Evolutionary conservation across 768 basidiomycete genomes (phyloP).

Genomic region (Piloderma croceum): DNA sequence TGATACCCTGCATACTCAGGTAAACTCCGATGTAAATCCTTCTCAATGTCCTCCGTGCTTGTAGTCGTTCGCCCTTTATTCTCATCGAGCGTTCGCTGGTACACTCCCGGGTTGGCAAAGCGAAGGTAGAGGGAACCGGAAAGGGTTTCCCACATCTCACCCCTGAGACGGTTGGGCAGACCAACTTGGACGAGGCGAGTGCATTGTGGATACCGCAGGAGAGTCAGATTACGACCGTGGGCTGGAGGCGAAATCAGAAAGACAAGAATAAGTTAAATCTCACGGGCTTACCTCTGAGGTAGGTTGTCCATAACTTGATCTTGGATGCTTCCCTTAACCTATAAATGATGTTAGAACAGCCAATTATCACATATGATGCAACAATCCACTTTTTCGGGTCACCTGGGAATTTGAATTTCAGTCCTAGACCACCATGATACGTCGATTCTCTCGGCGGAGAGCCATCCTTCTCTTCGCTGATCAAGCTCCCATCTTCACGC

Average conservation of each 20-base stretch:
- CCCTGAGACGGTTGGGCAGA: slow-evolving; percentile 87
- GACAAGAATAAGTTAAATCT: slow-evolving; percentile 2
- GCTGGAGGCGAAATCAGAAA: slow-evolving; percentile 37
- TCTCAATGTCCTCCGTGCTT: slow-evolving; percentile 98
- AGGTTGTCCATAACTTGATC: slow-evolving; percentile 91
- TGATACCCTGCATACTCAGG: slow-evolving; percentile 98
- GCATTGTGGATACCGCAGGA: slow-evolving; percentile 92
- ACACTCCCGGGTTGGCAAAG: slow-evolving; percentile 79
- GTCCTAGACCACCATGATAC: slow-evolving; percentile 74
- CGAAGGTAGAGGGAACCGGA: slow-evolving; percentile 93
- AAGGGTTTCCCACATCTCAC: slow-evolving; percentile 97
- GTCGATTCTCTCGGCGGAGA: slow-evolving; percentile 40
- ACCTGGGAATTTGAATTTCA: slow-evolving; percentile 86
- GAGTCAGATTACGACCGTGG: slow-evolving; percentile 91
- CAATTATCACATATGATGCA: neutral
- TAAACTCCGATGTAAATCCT: slow-evolving; percentile 91
- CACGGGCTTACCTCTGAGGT: slow-evolving; percentile 59
- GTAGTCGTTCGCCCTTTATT: slow-evolving; percentile 75
- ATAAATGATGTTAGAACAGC: neutral
- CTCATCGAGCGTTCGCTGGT: slow-evolving; percentile 67
- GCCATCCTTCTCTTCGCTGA: slow-evolving; percentile 47
- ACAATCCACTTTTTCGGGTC: slow-evolving; percentile 79
- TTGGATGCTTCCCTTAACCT: slow-evolving; percentile 90
- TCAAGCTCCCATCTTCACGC: slow-evolving; percentile 62
- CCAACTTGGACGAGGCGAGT: slow-evolving; percentile 98